Evolutionary conservation across 805 yeast genomes (phyloP).

Genomic region (Kodamaea fukazawae): DNA sequence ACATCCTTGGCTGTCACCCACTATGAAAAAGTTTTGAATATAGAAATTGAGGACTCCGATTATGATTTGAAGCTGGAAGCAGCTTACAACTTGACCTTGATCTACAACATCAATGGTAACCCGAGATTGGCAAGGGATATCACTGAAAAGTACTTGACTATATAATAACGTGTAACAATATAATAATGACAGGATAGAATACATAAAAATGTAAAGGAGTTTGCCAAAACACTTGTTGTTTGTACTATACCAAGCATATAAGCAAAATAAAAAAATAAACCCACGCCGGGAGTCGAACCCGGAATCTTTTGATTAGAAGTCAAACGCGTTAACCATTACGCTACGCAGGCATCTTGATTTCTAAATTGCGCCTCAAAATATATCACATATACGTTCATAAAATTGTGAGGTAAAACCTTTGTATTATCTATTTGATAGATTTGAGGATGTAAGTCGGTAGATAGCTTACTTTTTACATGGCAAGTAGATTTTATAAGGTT

Average conservation of each 20-base stretch:
- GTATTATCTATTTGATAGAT: too few relatives aligned
- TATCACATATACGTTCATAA: too few relatives aligned
- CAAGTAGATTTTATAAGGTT: too few relatives aligned
- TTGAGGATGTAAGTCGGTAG: too few relatives aligned
- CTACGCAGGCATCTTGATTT: conserved; percentile 46
- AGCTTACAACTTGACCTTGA: conserved; percentile 77
- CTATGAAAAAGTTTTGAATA: conserved; percentile 64
- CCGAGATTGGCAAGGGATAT: conserved; percentile 57
- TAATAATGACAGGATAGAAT: too few relatives aligned
- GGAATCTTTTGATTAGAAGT: conserved; percentile 48
- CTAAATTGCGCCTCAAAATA: too few relatives aligned
- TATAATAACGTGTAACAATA: conserved; percentile 22
- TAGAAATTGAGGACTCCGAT: conserved; percentile 37
- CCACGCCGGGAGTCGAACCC: conserved; percentile 1
- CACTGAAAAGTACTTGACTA: conserved; percentile 61
- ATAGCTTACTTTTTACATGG: too few relatives aligned
- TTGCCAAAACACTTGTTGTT: neutral
- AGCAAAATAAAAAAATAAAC: conserved; percentile 3
- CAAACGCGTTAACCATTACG: conserved; percentile 69
- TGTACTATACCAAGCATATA: neutral
- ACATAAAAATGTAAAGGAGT: neutral
- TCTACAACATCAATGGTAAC: conserved; percentile 77
- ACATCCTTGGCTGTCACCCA: conserved; percentile 68
- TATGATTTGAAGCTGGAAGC: conserved; percentile 71
- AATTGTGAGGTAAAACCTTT: too few relatives aligned